These are phyloP conservation scores for Hypoxylon sp. DNA, from an alignment of 2,329 filamentous ascomycete species.

Conservation along the genomic window DNA sequence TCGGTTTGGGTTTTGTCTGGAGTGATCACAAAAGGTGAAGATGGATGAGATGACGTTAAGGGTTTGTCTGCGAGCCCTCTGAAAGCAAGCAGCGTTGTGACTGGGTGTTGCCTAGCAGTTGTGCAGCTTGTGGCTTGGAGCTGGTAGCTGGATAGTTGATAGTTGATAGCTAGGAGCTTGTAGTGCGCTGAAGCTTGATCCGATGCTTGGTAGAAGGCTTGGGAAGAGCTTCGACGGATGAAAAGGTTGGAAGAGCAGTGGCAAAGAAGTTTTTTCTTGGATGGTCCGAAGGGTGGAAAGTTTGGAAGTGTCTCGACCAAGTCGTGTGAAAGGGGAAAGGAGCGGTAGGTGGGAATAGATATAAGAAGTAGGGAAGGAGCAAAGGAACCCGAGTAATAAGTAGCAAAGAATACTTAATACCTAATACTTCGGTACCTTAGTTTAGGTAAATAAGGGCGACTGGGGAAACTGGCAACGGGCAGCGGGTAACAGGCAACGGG, in stretches of 20 bases:
- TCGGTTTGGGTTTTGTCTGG: neutral
- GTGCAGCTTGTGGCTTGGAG: slow-evolving; percentile 21
- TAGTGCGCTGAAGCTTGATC: slow-evolving; percentile 16
- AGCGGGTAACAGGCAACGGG: no score
- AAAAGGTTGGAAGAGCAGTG: neutral
- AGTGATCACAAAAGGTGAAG: neutral
- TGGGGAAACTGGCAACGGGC: no score
- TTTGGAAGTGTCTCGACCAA: neutral
- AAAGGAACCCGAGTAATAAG: slow-evolving; percentile 5
- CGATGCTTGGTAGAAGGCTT: slow-evolving; percentile 1
- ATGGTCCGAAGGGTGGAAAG: slow-evolving; percentile 4
- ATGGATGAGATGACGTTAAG: neutral
- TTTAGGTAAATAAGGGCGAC: no score
- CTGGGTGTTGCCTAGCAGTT: slow-evolving; percentile 16
- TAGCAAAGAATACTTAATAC: slow-evolving; percentile 30
- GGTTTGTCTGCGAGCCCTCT: slow-evolving; percentile 3
- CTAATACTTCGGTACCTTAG: no score
- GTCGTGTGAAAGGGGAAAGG: neutral
- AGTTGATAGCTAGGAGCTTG: no score
- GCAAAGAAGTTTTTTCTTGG: slow-evolving; percentile 10
- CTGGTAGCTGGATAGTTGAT: no score
- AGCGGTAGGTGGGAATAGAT: slow-evolving; percentile 6
- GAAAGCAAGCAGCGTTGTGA: slow-evolving; percentile 15
- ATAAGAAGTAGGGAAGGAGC: slow-evolving; percentile 1
- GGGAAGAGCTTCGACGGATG: neutral